These are phyloP conservation scores for Yamadazyma diospyri DNA, from an alignment of 1,139 yeast genomes.

Conservation along the genomic window DNA sequence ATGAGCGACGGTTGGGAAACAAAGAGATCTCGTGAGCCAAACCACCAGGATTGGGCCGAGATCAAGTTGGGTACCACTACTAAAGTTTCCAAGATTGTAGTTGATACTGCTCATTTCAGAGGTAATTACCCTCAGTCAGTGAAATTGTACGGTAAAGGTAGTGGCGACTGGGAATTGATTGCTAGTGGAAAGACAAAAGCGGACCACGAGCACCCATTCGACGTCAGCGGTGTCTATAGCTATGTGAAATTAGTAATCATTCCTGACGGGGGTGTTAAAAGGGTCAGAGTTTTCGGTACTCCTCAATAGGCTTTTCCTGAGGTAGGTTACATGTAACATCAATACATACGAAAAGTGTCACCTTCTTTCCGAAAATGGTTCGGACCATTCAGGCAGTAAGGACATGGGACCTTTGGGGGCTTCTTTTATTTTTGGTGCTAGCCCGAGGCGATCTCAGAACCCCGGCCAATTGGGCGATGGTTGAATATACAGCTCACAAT, in stretches of 20 bases:
- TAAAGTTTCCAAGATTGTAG: constrained; percentile 53
- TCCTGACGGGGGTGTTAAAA: constrained; percentile 95
- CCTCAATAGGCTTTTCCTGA: too few species aligned
- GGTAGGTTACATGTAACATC: too few species aligned
- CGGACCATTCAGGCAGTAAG: too few species aligned
- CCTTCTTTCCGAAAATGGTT: too few species aligned
- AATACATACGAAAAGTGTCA: too few species aligned
- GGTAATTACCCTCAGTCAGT: constrained; percentile 90
- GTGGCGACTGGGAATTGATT: constrained; percentile 57
- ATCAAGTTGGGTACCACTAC: constrained; percentile 70
- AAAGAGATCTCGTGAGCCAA: constrained; percentile 75
- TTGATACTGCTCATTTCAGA: constrained; percentile 90
- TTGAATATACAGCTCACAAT: too few species aligned
- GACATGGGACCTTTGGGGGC: too few species aligned
- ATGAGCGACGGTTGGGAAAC: constrained; percentile 99
- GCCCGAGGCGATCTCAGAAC: too few species aligned
- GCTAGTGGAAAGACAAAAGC: constrained; percentile 70
- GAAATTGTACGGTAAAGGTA: constrained; percentile 52
- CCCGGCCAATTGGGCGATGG: too few species aligned
- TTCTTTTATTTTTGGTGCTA: too few species aligned
- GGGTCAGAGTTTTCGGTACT: constrained; percentile 78
- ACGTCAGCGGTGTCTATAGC: constrained; percentile 43
- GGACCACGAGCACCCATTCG: constrained; percentile 69
- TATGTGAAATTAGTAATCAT: constrained; percentile 70
- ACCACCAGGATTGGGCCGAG: constrained; percentile 89